Base-by-base conservation (phyloP, 257 asterid genomes). In the Scutellaria baicalensis region DNA sequence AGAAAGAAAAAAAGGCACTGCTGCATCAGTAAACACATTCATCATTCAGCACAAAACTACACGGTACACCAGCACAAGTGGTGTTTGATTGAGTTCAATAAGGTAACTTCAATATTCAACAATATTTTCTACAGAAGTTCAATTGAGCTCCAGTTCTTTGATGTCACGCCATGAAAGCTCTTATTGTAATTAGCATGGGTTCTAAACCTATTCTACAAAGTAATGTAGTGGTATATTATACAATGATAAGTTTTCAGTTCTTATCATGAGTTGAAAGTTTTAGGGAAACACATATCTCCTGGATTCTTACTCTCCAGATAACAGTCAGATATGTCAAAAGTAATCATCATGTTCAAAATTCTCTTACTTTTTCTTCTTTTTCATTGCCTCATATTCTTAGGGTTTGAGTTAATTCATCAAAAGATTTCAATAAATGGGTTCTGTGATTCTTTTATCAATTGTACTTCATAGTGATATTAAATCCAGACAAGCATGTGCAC, bases 361-460 rank as follows among this genome's bases (percentile, higher is more conserved):
- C 31, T 3, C 42, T 67, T 39, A 47, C 33, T 57, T 64, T 63
- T 39, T 55, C 31, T 35, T 27, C 39, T 42, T 57, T 64, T 63
- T 39, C 38, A 18, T 35, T 9, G 54, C 59, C 44, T 43, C 47
- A 17, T 67, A 13, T 17, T 17, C 3, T 14, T 55, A 9, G 13
- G 36, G 63, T 56, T 39, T 63, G 49, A 68, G 13, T 39, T 55
- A 5, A 62, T 7, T 8, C 48, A 62, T 44, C 60, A 13, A 14
- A 33, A 31, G 17, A 42, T 16, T 40, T 44, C 0, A 12, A 21
- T 50, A 60, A 62, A 44, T 38, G 13, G 14, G 4, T 51, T 38
- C 14, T 59, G 39, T 40, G 48, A 67, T 58, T 43, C 64, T 58
- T 49, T 48, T 45, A 51, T 74, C 67, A 60, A 57, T 68, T 68